A percentile compares a stretch with the other conserved stretches of the same genome.
These are phyloP conservation scores for Metschnikowia noctiluminum DNA, from an alignment of 805 yeast genomes.

Conservation along the genomic window DNA sequence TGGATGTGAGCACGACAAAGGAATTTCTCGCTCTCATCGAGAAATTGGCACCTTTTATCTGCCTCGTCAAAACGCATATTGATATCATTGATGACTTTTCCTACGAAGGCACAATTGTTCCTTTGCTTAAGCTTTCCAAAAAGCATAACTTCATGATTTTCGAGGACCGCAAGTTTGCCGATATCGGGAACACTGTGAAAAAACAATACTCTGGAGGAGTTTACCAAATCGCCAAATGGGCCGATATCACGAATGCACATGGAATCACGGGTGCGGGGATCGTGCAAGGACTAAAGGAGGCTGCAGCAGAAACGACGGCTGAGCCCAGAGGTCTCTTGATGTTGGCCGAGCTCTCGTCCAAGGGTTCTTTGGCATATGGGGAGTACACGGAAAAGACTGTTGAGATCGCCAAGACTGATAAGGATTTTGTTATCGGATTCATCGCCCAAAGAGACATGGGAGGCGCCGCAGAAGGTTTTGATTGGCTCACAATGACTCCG, in stretches of 20 bases:
- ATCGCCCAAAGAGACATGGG: slow-evolving; percentile 92
- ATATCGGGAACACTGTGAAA: slow-evolving; percentile 96
- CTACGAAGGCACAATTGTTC: slow-evolving; percentile 73
- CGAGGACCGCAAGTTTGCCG: slow-evolving; percentile 98
- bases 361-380: slow-evolving; percentile 91
- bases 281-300: slow-evolving; percentile 82
- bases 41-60: slow-evolving; percentile 83
- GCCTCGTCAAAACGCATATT: slow-evolving; percentile 90
- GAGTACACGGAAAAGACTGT: slow-evolving; percentile 85
- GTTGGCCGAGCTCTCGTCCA: slow-evolving; percentile 93
- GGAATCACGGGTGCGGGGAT: slow-evolving; percentile 96
- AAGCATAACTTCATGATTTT: slow-evolving; percentile 88
- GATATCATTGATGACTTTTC: slow-evolving; percentile 90
- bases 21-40: slow-evolving; percentile 76
- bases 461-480: slow-evolving; percentile 78
- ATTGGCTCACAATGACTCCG: slow-evolving; percentile 96
- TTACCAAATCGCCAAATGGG: slow-evolving; percentile 86
- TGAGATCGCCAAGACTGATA: slow-evolving; percentile 78
- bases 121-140: slow-evolving; percentile 66
- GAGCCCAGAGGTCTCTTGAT: slow-evolving; percentile 89
- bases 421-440: slow-evolving; percentile 91
- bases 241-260: slow-evolving; percentile 96
- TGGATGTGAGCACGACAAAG: slow-evolving; percentile 78
- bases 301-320: slow-evolving; percentile 61
- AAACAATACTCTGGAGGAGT: slow-evolving; percentile 90